A percentile compares a stretch with the other conserved stretches of the same genome.
phyloP scores from a whole-genome alignment of 2,329 filamentous ascomycete species.

The Colletotrichum liriopes region DNA sequence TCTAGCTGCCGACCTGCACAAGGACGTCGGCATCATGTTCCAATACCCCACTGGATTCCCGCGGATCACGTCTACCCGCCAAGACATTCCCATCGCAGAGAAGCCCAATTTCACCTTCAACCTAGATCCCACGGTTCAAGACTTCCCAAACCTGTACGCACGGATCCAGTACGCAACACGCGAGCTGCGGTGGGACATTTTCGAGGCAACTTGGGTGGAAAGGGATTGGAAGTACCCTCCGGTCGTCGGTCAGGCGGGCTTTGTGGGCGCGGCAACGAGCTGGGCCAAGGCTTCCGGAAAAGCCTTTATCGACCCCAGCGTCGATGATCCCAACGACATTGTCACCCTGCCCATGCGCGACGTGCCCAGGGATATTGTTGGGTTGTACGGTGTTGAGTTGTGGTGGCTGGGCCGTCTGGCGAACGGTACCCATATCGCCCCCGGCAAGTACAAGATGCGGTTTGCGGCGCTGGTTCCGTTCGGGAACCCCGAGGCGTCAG shows the following conservation, averaged over 20 bases:
- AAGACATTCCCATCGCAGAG: constrained; percentile 30
- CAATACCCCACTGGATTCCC: constrained; percentile 35
- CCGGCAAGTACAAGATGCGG: constrained; percentile 55
- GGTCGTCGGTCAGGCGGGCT: constrained; percentile 55
- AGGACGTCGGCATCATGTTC: constrained; percentile 35
- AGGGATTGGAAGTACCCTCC: constrained; percentile 60
- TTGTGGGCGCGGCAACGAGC: constrained; percentile 59
- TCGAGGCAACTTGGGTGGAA: constrained; percentile 56
- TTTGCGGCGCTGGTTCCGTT: constrained; percentile 37
- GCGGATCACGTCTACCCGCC: constrained; percentile 27
- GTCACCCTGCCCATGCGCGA: constrained; percentile 56
- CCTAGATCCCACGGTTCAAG: constrained; percentile 44
- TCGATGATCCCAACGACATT: constrained; percentile 56
- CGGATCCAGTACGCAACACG: constrained; percentile 46
- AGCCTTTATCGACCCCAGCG: constrained; percentile 53
- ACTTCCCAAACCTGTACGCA: constrained; percentile 48
- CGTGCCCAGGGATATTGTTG: constrained; percentile 51
- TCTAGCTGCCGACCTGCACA: constrained; percentile 30
- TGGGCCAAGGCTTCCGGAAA: constrained; percentile 54
- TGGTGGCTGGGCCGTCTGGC: constrained; percentile 62
- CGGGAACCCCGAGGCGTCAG: constrained; percentile 30
- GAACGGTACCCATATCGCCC: constrained; percentile 57
- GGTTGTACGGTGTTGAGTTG: constrained; percentile 46
- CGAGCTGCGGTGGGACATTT: constrained; percentile 55
- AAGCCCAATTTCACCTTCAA: constrained; percentile 50